Evolutionary conservation across 140 eudicot species (phyloP).

Genomic region (Ambrosia hybrid): DNA sequence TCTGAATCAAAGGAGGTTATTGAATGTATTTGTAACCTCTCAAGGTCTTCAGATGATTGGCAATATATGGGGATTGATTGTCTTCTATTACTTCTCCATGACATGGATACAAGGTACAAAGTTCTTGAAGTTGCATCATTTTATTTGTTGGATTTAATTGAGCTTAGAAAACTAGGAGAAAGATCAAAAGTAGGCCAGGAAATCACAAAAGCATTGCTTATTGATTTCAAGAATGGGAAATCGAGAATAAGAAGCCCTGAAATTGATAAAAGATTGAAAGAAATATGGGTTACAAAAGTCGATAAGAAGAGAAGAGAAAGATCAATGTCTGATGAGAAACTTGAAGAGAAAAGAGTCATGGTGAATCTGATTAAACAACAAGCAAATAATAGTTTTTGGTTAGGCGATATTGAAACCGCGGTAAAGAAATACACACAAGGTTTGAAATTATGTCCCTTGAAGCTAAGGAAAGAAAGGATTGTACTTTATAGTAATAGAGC

Average conservation of each 20-base stretch:
- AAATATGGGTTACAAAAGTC: constrained; percentile 57
- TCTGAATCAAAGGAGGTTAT: constrained; percentile 48
- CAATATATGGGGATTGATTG: constrained; percentile 91
- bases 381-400: constrained; percentile 61
- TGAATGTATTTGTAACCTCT: constrained; percentile 56
- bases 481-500: constrained; percentile 82
- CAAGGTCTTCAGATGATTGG: constrained; percentile 95
- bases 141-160: constrained; percentile 61
- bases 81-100: constrained; percentile 71
- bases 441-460: constrained; percentile 62
- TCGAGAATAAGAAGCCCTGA: constrained; percentile 32
- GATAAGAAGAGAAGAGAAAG: constrained; percentile 53
- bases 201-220: constrained; percentile 49
- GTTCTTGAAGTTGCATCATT: constrained; percentile 47
- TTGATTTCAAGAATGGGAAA: constrained; percentile 47
- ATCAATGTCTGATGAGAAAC: constrained; percentile 46
- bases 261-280: constrained; percentile 43
- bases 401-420: constrained; percentile 62
- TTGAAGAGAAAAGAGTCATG: constrained; percentile 48
- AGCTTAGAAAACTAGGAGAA: constrained; percentile 48
- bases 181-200: constrained; percentile 62
- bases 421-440: constrained; percentile 65
- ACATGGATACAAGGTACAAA: constrained; percentile 64
- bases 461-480: constrained; percentile 60
- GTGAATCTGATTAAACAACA: constrained; percentile 60